These are phyloP conservation scores for Colletotrichum lindemuthianum DNA, from an alignment of 2,329 filamentous ascomycete genomes.

Conservation along the genomic window DNA sequence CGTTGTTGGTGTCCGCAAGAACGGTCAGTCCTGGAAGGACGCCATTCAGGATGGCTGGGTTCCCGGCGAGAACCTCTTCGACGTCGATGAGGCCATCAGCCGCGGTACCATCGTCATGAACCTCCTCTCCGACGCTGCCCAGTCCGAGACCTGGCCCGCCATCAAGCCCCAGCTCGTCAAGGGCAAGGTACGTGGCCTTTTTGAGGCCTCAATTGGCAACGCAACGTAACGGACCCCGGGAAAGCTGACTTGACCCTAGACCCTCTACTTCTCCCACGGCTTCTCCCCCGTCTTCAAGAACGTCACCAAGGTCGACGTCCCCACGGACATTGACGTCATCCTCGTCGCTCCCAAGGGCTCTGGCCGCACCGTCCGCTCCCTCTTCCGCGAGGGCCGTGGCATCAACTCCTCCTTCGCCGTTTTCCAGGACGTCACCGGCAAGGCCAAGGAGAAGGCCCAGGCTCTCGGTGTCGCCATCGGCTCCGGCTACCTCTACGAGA, in stretches of 20 bases:
- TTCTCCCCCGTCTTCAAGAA: slow-evolving; percentile 99
- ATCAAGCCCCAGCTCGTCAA: slow-evolving; percentile 99
- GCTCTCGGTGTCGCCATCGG: slow-evolving; percentile 97
- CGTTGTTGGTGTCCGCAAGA: slow-evolving; percentile 98
- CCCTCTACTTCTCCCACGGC: slow-evolving; percentile 99
- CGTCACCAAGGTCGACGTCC: slow-evolving; percentile 98
- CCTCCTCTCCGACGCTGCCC: slow-evolving; percentile 95
- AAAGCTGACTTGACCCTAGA: slow-evolving; percentile 63
- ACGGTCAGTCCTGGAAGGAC: slow-evolving; percentile 98
- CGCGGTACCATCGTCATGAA: slow-evolving; percentile 98
- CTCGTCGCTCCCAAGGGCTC: slow-evolving; percentile 99
- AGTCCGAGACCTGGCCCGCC: slow-evolving; percentile 97
- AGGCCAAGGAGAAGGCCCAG: slow-evolving; percentile 97
- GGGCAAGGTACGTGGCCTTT: slow-evolving; percentile 80
- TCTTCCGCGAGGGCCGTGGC: slow-evolving; percentile 98
- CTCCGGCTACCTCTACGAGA: slow-evolving; percentile 99
- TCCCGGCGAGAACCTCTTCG: slow-evolving; percentile 98
- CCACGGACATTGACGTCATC: slow-evolving; percentile 97
- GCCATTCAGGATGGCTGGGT: slow-evolving; percentile 98
- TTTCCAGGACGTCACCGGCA: slow-evolving; percentile 97
- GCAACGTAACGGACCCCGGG: neutral
- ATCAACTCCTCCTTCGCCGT: slow-evolving; percentile 99
- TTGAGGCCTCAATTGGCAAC: slow-evolving; percentile 7
- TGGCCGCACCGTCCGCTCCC: slow-evolving; percentile 96
- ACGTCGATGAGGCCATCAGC: slow-evolving; percentile 94